phyloP scores from a whole-genome alignment of 257 asterid genomes.

The Vinca minor region DNA sequence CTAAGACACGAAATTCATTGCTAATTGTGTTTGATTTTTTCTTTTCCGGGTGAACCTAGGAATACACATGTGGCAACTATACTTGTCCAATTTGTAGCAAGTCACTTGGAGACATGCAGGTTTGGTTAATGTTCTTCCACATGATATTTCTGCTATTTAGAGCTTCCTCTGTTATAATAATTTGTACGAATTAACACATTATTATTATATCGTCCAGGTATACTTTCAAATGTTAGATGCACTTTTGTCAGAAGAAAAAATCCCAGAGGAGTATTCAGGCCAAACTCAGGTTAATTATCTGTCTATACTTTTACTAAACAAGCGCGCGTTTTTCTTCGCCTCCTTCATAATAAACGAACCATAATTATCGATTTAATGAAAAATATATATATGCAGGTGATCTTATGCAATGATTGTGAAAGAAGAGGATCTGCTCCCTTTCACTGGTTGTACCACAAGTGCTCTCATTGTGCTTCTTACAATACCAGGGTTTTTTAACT shows the following conservation, averaged over 20 bases:
- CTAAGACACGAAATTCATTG: neutral
- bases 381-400: constrained; percentile 47
- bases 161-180: too few relatives aligned
- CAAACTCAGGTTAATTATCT: constrained; percentile 53
- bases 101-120: constrained; percentile 93
- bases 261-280: constrained; percentile 68
- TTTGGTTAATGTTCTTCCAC: constrained; percentile 27
- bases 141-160: too few relatives aligned
- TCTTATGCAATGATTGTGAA: constrained; percentile 85
- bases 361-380: neutral
- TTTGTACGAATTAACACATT: too few relatives aligned
- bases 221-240: constrained; percentile 75
- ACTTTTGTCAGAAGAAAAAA: constrained; percentile 63
- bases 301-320: constrained; percentile 8
- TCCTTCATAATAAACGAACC: neutral
- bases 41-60: constrained; percentile 31
- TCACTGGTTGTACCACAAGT: constrained; percentile 82
- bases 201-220: constrained; percentile 42
- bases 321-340: constrained; percentile 8
- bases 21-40: constrained; percentile 11
- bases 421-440: constrained; percentile 61
- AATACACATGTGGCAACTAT: constrained; percentile 66
- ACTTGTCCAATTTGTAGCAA: constrained; percentile 90
- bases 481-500: constrained; percentile 63
- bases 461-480: constrained; percentile 70